A percentile compares a stretch with the other conserved stretches of the same genome.
Evolutionary conservation across 2,329 filamentous ascomycete species (phyloP).

Genomic region (Dothidotthia symphoricarpi): DNA sequence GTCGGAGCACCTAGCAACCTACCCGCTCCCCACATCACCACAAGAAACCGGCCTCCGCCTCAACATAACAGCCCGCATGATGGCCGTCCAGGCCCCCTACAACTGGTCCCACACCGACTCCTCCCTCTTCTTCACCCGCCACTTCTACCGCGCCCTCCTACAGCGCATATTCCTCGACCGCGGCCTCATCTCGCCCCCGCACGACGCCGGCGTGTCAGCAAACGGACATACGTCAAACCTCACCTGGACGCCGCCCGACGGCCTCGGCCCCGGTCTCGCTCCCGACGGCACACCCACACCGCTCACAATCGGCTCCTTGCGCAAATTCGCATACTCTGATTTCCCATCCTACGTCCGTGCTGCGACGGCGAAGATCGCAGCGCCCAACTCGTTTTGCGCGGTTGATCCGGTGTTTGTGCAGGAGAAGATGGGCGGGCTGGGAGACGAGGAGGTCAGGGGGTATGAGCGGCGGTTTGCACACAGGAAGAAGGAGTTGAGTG

Average conservation of each 20-base stretch:
- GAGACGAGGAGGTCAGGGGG: conserved; percentile 68
- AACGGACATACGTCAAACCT: conserved; percentile 34
- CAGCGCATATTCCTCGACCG: conserved; percentile 90
- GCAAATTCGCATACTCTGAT: conserved; percentile 74
- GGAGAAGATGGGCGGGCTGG: conserved; percentile 65
- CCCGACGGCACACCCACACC: conserved; percentile 64
- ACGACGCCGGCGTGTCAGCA: conserved; percentile 42
- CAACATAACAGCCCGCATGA: conserved; percentile 96
- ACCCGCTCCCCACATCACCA: conserved; percentile 35
- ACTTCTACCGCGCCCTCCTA: conserved; percentile 87
- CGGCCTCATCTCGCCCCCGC: conserved; percentile 66
- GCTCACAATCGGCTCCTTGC: conserved; percentile 80
- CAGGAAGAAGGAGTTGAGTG: conserved; percentile 75
- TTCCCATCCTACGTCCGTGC: conserved; percentile 77
- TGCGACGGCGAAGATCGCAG: conserved; percentile 68
- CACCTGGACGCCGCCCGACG: conserved; percentile 36
- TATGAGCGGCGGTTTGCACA: conserved; percentile 67
- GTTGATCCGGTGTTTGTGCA: conserved; percentile 52
- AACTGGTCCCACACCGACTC: conserved; percentile 87
- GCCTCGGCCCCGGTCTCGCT: conserved; percentile 51
- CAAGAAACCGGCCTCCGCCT: conserved; percentile 63
- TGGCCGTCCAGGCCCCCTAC: conserved; percentile 91
- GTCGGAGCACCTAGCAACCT: conserved; percentile 65
- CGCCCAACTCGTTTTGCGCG: conserved; percentile 36
- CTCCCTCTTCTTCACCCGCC: conserved; percentile 83